These are phyloP conservation scores for Trypanosoma cruzi DNA, from an alignment of 208 protist genomes.

Conservation along the genomic window DNA sequence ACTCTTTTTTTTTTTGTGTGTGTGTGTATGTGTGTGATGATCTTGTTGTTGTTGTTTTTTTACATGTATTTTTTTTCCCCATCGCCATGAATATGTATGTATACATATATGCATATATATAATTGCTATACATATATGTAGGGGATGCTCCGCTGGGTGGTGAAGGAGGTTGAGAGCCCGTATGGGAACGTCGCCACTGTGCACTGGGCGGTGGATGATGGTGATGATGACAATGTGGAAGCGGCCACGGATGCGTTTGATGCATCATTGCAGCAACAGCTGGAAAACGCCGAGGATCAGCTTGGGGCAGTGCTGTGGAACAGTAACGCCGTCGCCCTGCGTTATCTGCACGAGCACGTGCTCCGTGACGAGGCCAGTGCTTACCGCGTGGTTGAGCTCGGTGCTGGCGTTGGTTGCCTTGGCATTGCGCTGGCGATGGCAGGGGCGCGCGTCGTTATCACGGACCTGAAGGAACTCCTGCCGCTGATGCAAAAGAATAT, in stretches of 20 bases:
- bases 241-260: constrained; percentile 11
- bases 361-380: constrained; percentile 16
- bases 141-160: constrained; percentile 69
- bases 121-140: neutral
- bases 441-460: constrained; percentile 66
- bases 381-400: constrained; percentile 68
- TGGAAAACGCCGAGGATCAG: constrained; percentile 84
- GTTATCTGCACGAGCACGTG: constrained; percentile 68
- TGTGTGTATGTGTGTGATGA: neutral
- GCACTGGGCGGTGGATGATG: constrained; percentile 74
- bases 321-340: constrained; percentile 76
- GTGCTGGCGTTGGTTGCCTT: constrained; percentile 84
- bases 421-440: constrained; percentile 88
- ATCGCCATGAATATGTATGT: no score
- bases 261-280: constrained; percentile 36
- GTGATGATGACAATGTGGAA: constrained; percentile 6
- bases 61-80: constrained; percentile 7
- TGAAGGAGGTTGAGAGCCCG: constrained; percentile 69
- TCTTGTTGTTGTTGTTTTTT: no score
- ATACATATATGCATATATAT: no score
- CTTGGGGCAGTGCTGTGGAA: constrained; percentile 91
- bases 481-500: constrained; percentile 86
- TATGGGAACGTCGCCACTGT: constrained; percentile 77
- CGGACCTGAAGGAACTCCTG: constrained; percentile 86
- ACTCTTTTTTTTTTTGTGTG: neutral